phyloP scores from a whole-genome alignment of 2,329 filamentous ascomycete genomes.

The Elsinoe batatas region DNA sequence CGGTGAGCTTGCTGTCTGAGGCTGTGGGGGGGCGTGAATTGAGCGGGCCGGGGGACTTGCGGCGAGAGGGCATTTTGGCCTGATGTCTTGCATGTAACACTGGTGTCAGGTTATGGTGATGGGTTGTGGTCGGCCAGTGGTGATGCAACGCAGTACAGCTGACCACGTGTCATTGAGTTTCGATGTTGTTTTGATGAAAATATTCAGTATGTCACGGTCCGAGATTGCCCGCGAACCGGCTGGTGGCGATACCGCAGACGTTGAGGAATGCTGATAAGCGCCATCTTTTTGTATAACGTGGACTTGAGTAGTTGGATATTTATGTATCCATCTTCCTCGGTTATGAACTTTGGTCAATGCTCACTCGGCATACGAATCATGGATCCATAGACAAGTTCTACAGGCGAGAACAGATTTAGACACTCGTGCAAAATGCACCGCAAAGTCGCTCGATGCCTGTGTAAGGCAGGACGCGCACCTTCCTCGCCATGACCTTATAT shows the following conservation, averaged over 20 bases:
- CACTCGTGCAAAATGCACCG: too few relatives aligned
- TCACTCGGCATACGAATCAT: too few relatives aligned
- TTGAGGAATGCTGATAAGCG: conserved; percentile 7
- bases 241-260: background rate
- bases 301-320: too few relatives aligned
- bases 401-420: too few relatives aligned
- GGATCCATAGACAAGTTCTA: too few relatives aligned
- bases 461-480: too few relatives aligned
- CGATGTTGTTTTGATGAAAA: conserved; percentile 5
- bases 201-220: background rate
- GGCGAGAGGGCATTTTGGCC: conserved; percentile 5
- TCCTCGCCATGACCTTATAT: too few relatives aligned
- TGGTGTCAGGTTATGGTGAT: background rate
- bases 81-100: background rate
- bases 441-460: too few relatives aligned
- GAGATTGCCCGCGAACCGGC: conserved; percentile 7
- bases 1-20: background rate
- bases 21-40: background rate
- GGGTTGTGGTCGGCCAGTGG: background rate
- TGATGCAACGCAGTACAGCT: background rate
- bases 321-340: too few relatives aligned
- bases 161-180: background rate
- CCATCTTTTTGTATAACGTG: too few relatives aligned
- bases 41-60: background rate
- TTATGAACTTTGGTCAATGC: too few relatives aligned